Base-by-base conservation (phyloP, 805 yeast species). In the Lipomyces spencermartinsiae region DNA sequence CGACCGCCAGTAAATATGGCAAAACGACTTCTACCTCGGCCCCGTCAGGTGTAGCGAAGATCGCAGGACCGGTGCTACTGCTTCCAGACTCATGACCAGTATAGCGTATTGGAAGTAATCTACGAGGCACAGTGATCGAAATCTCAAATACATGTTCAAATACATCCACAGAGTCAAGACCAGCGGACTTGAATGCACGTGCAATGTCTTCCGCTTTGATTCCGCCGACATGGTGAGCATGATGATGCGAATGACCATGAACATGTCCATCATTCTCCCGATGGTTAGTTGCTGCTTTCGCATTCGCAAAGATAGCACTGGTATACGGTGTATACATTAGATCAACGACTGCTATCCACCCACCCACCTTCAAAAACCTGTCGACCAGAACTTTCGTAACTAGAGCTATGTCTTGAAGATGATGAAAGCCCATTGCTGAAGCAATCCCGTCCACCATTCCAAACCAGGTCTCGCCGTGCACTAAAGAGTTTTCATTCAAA, bases 341-440 rank as follows among this genome's bases (percentile, higher is more conserved):
- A 31, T 68, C 71, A 4, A 68, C 67, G 14, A 68, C 63, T 22
- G 49, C 59, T 12, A 68, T 10, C 64, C 58, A 62, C n/a, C 71
- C 67, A 1, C 61, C 63, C 4, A 29, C 58, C 43, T 57, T 62
- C 19, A 67, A 56, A 35, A 57, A 37, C 25, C 35, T 16, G 43
- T 16, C 25, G 2, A 46, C 43, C 19, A 68, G 22, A 6, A 58
- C 22, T 25, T 51, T 8, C 9, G 55, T 37, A 14, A 49, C 62
- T 12, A 39, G 22, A 10, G 46, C 22, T 22, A 68, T 43, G 46
- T 69, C 68, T 14, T 46, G 56, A 2, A 69, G 25, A 39, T 69
- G 72, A 56, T 69, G 72, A 33, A 61, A 64, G 6, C 61, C 70
- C 71, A 67, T 58, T 7, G 67, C 61, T 19, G 61, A 64, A 19